Conservation (phyloP, 2,329 filamentous ascomycete species). For the Ophioceras dolichostomum region DNA sequence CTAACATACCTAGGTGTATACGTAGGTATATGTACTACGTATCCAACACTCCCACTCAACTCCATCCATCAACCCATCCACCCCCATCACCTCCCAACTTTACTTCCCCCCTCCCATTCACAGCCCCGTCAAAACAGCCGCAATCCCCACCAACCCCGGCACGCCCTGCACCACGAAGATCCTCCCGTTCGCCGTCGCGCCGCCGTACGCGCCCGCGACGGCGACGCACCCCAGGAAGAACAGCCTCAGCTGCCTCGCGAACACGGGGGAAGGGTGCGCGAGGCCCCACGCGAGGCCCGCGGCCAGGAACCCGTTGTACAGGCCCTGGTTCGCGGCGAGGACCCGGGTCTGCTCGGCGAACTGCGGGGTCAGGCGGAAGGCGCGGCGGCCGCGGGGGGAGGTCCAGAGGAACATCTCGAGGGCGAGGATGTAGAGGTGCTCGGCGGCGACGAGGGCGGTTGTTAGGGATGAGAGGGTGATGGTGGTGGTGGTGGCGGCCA, state of each 20-base stretch:
- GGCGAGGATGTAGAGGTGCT: conserved; percentile 35
- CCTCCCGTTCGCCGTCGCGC: conserved; percentile 22
- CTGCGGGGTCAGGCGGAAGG: conserved; percentile 29
- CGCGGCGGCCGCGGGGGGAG: conserved; percentile 27
- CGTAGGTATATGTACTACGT: no score
- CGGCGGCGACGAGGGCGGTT: conserved; percentile 24
- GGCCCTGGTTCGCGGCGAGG: conserved; percentile 36
- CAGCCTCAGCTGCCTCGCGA: conserved; percentile 28
- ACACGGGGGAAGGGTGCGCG: conserved; percentile 27
- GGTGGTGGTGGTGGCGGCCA: no score
- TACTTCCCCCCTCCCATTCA: no score
- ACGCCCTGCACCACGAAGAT: conserved; percentile 31
- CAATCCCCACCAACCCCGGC: conserved; percentile 19
- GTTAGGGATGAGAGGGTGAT: no score
- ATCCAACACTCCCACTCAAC: no score
- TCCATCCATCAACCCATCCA: no score
- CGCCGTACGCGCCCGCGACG: conserved; percentile 33
- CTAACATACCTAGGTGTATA: no score
- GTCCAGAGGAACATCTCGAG: conserved; percentile 40
- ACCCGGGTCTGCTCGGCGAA: conserved; percentile 30
- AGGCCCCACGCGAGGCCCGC: conserved; percentile 34
- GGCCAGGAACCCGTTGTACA: conserved; percentile 41
- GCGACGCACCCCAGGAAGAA: conserved; percentile 34
- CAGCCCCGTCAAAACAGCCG: no score
- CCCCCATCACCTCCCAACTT: no score